phyloP scores from a whole-genome alignment of 768 basidiomycete species.

The Amanita exitialis region DNA sequence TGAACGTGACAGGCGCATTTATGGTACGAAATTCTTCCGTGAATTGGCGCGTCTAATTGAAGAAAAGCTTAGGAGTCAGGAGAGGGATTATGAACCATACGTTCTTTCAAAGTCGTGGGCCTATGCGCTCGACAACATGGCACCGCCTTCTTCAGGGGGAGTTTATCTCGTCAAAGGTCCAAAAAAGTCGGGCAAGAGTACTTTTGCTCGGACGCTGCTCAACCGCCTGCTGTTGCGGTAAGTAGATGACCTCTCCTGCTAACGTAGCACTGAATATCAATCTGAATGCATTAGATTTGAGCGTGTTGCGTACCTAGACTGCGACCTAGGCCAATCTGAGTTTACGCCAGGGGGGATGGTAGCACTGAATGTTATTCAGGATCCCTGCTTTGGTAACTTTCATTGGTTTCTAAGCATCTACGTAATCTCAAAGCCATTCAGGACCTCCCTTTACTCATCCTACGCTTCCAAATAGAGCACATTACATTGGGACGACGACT shows the following conservation, averaged over 20 bases:
- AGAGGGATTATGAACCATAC: constrained; percentile 29
- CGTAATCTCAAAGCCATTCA: constrained; percentile 16
- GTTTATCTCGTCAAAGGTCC: constrained; percentile 73
- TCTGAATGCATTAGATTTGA: constrained; percentile 40
- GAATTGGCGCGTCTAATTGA: not conserved
- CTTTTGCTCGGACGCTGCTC: constrained; percentile 63
- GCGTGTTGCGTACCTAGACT: constrained; percentile 86
- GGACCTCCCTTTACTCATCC: constrained; percentile 89
- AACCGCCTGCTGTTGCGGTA: constrained; percentile 60
- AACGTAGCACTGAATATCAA: not conserved
- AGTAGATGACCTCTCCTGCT: not conserved
- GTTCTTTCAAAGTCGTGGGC: constrained; percentile 28
- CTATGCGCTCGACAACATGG: constrained; percentile 21
- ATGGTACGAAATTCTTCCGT: constrained; percentile 26
- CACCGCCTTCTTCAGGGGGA: constrained; percentile 10
- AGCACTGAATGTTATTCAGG: constrained; percentile 61
- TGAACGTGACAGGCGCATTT: constrained; percentile 39
- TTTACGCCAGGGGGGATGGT: constrained; percentile 85
- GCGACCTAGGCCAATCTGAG: constrained; percentile 90
- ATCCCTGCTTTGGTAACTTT: constrained; percentile 56
- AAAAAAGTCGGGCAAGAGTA: constrained; percentile 86
- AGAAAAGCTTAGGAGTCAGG: constrained; percentile 23
- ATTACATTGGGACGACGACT: constrained; percentile 74
- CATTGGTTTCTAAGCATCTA: not conserved
- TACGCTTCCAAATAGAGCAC: constrained; percentile 56